Conservation (phyloP, 2,329 filamentous ascomycete genomes). For the Stachybotrys elegans region DNA sequence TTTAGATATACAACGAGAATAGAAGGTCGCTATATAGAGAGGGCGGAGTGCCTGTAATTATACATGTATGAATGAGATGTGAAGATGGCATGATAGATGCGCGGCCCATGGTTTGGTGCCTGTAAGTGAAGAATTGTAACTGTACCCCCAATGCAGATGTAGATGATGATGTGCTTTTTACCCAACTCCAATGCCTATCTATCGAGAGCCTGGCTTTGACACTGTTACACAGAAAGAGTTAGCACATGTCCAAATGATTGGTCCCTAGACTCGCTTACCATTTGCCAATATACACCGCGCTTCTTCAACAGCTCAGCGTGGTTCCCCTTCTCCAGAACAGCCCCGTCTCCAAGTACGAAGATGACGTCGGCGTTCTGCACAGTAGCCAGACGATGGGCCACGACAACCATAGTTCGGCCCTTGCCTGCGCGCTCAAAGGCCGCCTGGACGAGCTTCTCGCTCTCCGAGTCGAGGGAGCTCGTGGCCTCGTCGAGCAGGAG, state of each 20-base stretch:
- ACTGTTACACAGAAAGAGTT: slow-evolving; percentile 34
- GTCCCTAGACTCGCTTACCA: slow-evolving; percentile 36
- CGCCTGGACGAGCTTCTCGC: slow-evolving; percentile 56
- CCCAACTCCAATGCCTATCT: slow-evolving; percentile 34
- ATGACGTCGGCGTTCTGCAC: slow-evolving; percentile 78
- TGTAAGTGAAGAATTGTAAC: too few species aligned
- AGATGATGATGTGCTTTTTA: too few species aligned
- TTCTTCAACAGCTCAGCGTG: slow-evolving; percentile 46
- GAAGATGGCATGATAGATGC: too few species aligned
- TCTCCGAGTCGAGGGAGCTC: slow-evolving; percentile 60
- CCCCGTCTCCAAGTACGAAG: slow-evolving; percentile 66
- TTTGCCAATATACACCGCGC: slow-evolving; percentile 52
- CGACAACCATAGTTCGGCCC: slow-evolving; percentile 64
- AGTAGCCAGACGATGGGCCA: slow-evolving; percentile 72
- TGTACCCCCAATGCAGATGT: too few species aligned
- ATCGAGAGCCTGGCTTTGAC: slow-evolving; percentile 55
- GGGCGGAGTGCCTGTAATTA: too few species aligned
- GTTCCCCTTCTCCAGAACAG: slow-evolving; percentile 48
- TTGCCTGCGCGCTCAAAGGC: slow-evolving; percentile 61
- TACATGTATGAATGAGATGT: too few species aligned
- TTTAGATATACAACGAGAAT: too few species aligned
- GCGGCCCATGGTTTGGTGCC: too few species aligned
- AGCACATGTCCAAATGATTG: background rate
- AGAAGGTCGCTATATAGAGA: too few species aligned
- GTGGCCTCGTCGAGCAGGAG: slow-evolving; percentile 71